Evolutionary conservation across 306 rosid genomes (phyloP), one percentile per base, ranked within the genome.

Genomic region (Vigna reflexopilosa): DNA sequence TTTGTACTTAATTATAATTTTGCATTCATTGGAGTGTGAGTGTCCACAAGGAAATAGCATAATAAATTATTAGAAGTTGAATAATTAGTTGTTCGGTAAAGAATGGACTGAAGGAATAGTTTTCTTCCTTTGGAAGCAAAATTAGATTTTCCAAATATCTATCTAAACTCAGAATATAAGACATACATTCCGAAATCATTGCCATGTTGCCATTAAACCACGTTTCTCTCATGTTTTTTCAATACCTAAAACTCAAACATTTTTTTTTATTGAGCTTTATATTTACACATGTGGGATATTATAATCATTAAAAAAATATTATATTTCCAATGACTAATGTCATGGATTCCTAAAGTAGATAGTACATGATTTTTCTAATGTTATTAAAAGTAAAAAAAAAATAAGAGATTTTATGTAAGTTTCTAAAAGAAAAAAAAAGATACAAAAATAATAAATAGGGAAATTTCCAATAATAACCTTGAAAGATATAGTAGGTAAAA

Each of bases 81-180:
- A 30, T 4, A 30, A 30, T 30, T 30, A 30, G 34, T 30, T 30
- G 34, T 30, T 30, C 0, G 34, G 34, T 0, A 28, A 28, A 30
- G 34, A 30, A 0, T 30, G 30, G 30, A 28, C 36, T 4, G 68
- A 52, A 63, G 50, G 61, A 54, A 72, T 71, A 40, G 63, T 47
- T 79, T 61, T 62, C 65, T 79, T 71, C 58, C 40, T 24, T 50
- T 24, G 36, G 14, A 59, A 58, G 71, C 32, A 79, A 44, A 14
- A 14, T n/a, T 58, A 45, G 28, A 58, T 26, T 17, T 74, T 74
- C 1, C 11, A 58, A 14, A 16, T 49, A 48, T 49, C 50, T 69
- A 14, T 10, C 11, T 17, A 52, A 1, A 32, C 59, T 26, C 8
- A 24, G 15, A 6, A 47, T 15, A 13, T 24, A 11, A 47, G 13